A percentile compares a stretch with the other conserved stretches of the same genome.
Evolutionary conservation across 148 eudicot genomes (phyloP).

Genomic region (Fagopyrum tataricum): DNA sequence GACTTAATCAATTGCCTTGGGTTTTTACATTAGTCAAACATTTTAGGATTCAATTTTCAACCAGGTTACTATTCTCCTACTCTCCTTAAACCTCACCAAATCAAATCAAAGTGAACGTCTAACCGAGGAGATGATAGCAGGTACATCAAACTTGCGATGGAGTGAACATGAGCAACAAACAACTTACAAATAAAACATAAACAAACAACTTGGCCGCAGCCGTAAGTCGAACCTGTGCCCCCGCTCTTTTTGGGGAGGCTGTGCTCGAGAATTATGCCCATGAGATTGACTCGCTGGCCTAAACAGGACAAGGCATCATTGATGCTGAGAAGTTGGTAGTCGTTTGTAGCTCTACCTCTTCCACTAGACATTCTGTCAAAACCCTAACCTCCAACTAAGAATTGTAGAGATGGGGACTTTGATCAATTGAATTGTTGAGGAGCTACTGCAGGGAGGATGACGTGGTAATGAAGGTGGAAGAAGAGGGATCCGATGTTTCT

Average conservation of each 20-base stretch:
- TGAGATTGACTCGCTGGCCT: conserved; percentile 57
- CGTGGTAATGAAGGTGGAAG: too few species aligned
- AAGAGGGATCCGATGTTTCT: too few species aligned
- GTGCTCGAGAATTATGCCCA: conserved; percentile 53
- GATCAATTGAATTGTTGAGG: too few species aligned
- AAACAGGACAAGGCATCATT: conserved; percentile 46
- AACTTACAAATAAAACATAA: too few species aligned
- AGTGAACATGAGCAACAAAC: background rate
- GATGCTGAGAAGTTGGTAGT: conserved; percentile 43
- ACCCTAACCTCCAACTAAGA: background rate
- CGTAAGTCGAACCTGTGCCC: conserved; percentile 51
- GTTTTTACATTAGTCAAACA: too few species aligned
- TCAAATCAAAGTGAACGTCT: background rate
- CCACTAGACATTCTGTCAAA: background rate
- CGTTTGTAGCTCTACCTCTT: conserved; percentile 22
- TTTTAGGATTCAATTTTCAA: too few species aligned
- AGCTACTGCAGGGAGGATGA: too few species aligned
- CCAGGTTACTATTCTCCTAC: too few species aligned
- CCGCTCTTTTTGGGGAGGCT: conserved; percentile 47
- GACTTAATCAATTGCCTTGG: too few species aligned
- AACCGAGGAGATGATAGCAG: background rate
- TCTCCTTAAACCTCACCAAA: background rate
- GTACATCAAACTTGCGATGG: background rate
- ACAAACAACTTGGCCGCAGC: too few species aligned
- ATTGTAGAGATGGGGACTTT: background rate